These are phyloP conservation scores for Eucalyptus victrix DNA, from an alignment of 345 rosid genomes.

Conservation along the genomic window DNA sequence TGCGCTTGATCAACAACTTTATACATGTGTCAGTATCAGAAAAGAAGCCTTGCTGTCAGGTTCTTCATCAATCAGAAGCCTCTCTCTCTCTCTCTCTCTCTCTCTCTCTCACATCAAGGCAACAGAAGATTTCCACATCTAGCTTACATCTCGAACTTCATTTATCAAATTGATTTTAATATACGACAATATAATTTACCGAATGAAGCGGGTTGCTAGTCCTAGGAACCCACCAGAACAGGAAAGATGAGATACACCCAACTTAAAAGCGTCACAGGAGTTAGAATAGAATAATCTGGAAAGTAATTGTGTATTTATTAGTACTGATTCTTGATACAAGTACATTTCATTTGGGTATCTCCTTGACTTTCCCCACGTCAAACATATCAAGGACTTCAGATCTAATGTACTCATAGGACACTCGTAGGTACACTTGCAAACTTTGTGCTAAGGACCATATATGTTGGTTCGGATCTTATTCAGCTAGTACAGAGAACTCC, in stretches of 20 bases:
- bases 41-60: background rate
- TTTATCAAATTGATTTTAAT: background rate
- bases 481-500: background rate
- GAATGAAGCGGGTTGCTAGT: background rate
- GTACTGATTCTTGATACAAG: background rate
- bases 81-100: background rate
- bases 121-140: background rate
- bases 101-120: background rate
- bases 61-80: background rate
- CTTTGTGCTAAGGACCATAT: background rate
- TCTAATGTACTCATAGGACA: background rate
- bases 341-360: background rate
- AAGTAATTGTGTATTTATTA: background rate
- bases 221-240: background rate
- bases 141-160: background rate
- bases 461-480: background rate
- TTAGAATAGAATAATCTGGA: background rate
- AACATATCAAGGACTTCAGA: background rate
- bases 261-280: background rate
- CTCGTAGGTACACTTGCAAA: background rate
- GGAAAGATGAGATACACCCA: background rate
- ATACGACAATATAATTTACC: background rate
- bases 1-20: background rate
- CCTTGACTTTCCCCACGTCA: background rate
- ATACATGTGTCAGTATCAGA: background rate